These are phyloP conservation scores for Elsinoe ampelina DNA, from an alignment of 2,329 filamentous ascomycete genomes.

Conservation along the genomic window DNA sequence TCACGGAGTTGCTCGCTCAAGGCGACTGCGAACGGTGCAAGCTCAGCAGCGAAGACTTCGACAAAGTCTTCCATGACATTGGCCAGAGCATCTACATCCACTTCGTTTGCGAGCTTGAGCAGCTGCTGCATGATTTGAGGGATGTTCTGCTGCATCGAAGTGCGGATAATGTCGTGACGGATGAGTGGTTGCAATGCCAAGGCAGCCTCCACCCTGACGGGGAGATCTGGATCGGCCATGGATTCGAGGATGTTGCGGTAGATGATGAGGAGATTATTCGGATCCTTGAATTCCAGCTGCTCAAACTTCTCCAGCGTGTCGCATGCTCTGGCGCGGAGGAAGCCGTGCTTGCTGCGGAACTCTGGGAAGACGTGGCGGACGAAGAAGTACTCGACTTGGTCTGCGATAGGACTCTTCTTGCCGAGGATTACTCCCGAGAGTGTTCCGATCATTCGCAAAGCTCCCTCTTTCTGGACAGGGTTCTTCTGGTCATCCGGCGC, in stretches of 20 bases:
- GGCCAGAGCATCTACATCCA: conserved; percentile 90
- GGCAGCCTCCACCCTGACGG: conserved; percentile 87
- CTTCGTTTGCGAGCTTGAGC: conserved; percentile 92
- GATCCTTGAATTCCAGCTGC: conserved; percentile 91
- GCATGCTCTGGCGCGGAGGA: conserved; percentile 86
- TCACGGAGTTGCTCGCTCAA: conserved; percentile 92
- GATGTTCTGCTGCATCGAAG: conserved; percentile 95
- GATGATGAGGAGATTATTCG: conserved; percentile 88
- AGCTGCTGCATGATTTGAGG: conserved; percentile 99
- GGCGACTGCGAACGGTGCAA: conserved; percentile 94
- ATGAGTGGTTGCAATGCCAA: conserved; percentile 92
- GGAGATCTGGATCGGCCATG: conserved; percentile 88
- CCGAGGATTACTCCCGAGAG: conserved; percentile 87
- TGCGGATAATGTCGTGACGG: conserved; percentile 84
- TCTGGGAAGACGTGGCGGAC: conserved; percentile 98
- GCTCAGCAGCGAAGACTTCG: conserved; percentile 92
- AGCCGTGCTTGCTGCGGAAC: conserved; percentile 85
- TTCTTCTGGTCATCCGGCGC: conserved; percentile 83
- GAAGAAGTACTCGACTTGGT: conserved; percentile 97
- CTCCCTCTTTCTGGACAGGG: conserved; percentile 91
- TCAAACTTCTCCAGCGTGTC: conserved; percentile 98
- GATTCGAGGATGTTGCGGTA: conserved; percentile 95
- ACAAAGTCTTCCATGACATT: conserved; percentile 99
- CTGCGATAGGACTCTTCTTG: conserved; percentile 96
- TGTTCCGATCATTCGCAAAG: conserved; percentile 92